These are phyloP conservation scores for Acacia acuminata DNA, from an alignment of 306 rosid genomes.

Conservation along the genomic window DNA sequence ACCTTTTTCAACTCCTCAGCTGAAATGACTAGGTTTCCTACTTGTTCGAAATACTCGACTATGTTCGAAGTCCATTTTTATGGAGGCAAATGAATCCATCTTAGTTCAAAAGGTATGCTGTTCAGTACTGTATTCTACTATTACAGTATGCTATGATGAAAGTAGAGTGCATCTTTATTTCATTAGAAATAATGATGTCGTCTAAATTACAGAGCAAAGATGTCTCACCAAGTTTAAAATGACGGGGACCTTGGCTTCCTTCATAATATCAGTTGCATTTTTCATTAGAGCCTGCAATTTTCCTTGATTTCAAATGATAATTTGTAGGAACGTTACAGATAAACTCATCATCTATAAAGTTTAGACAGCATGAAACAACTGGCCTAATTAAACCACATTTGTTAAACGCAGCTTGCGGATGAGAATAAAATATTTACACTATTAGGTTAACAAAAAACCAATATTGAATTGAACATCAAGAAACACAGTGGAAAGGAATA, in stretches of 20 bases:
- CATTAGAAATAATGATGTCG: neutral
- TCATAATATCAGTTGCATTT: constrained; percentile 89
- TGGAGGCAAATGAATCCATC: constrained; percentile 75
- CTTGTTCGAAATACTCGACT: constrained; percentile 63
- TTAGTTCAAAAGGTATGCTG: constrained; percentile 34
- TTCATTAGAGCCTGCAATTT: constrained; percentile 76
- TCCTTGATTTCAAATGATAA: constrained; percentile 24
- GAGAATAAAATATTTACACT: constrained; percentile 13
- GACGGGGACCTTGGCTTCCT: constrained; percentile 72
- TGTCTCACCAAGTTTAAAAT: constrained; percentile 70
- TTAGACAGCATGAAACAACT: constrained; percentile 9
- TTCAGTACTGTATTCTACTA: constrained; percentile 21
- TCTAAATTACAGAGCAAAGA: constrained; percentile 29
- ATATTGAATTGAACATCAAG: neutral
- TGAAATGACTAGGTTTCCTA: constrained; percentile 76
- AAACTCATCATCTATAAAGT: neutral
- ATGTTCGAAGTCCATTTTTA: constrained; percentile 73
- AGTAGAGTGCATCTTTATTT: neutral
- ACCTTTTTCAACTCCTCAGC: constrained; percentile 89
- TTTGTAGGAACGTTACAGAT: constrained; percentile 23
- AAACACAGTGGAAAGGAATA: constrained; percentile 8
- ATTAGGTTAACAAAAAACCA: constrained; percentile 13
- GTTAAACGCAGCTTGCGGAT: constrained; percentile 9
- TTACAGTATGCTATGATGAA: neutral
- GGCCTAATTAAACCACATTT: neutral